Percentiles rank a stretch among this genome's conserved stretches.
Evolutionary conservation across 176 grass and related monocot genomes (phyloP).

Genomic region (Aegilops sharonensis): DNA sequence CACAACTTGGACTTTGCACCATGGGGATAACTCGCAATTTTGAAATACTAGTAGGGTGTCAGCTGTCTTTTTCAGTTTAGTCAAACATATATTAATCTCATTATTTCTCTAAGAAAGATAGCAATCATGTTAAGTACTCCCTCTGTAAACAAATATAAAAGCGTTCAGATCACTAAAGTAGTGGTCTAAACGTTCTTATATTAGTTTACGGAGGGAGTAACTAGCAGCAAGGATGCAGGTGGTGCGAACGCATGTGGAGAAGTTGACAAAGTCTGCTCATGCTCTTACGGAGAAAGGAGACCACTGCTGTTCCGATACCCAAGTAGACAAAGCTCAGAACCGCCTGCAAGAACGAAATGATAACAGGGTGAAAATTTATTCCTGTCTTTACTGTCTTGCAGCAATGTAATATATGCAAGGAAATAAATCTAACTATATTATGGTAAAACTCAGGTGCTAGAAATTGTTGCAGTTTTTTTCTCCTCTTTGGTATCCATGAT

Average conservation of each 20-base stretch:
- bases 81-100: neutral
- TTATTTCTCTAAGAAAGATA: neutral
- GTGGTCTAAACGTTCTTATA: too few relatives aligned
- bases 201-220: neutral
- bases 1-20: conserved; percentile 1
- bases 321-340: conserved; percentile 59
- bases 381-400: neutral
- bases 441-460: too few relatives aligned
- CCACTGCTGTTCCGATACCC: conserved; percentile 40
- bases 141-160: too few relatives aligned
- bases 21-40: neutral
- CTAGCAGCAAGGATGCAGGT: neutral
- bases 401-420: neutral
- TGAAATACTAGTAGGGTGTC: neutral
- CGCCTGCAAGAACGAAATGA: conserved; percentile 35
- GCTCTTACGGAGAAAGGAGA: conserved; percentile 59
- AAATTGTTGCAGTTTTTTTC: neutral
- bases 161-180: too few relatives aligned
- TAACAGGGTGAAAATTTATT: neutral
- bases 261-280: conserved; percentile 2
- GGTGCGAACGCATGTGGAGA: neutral
- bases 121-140: neutral
- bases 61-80: neutral
- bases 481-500: neutral
- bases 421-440: neutral